Evolutionary conservation across 2,329 filamentous ascomycete genomes (phyloP).

Genomic region (Colletotrichum endophyticum): DNA sequence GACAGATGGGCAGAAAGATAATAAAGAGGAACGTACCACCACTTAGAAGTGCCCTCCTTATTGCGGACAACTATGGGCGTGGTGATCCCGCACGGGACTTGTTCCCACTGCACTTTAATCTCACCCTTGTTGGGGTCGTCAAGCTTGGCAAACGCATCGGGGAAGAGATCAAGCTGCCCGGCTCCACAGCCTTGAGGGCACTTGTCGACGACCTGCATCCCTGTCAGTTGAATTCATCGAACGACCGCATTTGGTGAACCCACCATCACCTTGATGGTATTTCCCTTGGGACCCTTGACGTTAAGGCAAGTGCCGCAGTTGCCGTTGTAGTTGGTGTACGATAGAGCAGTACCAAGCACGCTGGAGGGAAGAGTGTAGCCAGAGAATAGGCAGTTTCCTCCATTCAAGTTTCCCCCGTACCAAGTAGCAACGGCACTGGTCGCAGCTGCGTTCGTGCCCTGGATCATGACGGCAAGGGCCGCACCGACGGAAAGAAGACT

Average conservation of each 20-base stretch:
- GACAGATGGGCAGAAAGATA: not conserved
- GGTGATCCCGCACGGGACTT: constrained; percentile 56
- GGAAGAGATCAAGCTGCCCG: constrained; percentile 62
- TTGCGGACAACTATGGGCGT: constrained; percentile 54
- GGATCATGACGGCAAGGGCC: constrained; percentile 6
- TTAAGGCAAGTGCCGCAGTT: constrained; percentile 14
- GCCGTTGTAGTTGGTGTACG: constrained; percentile 5
- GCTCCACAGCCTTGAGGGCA: constrained; percentile 55
- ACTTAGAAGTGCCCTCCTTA: constrained; percentile 52
- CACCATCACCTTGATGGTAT: constrained; percentile 17
- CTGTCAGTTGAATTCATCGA: not conserved
- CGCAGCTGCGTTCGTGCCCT: not conserved
- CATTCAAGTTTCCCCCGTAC: constrained; percentile 7
- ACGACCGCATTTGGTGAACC: not conserved
- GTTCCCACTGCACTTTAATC: constrained; percentile 54
- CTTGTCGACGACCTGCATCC: constrained; percentile 55
- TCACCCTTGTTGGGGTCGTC: constrained; percentile 47
- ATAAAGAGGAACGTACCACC: not conserved
- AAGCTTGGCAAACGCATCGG: constrained; percentile 52
- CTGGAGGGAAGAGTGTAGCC: constrained; percentile 4
- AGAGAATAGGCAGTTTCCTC: constrained; percentile 7
- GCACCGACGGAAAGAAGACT: not conserved
- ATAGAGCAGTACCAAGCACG: constrained; percentile 6
- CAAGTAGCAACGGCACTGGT: constrained; percentile 9
- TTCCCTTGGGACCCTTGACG: constrained; percentile 11